Base-by-base conservation (phyloP, 257 asterid genomes). In the Fraxinus quadrangulata region DNA sequence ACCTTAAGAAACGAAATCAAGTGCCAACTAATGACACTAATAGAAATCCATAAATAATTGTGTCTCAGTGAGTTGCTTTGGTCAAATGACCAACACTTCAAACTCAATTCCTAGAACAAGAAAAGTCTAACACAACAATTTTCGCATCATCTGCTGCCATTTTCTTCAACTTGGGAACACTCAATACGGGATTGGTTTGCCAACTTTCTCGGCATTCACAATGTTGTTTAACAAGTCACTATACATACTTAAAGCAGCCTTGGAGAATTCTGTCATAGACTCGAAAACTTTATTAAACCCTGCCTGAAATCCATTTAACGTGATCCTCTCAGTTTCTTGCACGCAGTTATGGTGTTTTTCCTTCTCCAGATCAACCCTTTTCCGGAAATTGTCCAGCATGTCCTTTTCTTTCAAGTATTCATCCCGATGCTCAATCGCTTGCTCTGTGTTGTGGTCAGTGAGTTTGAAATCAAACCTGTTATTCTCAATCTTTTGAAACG, bases 11-110 rank as follows among this genome's bases (percentile, higher is more conserved):
- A 56, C 4, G 13, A 56, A 70, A 11, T 26, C 51, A 21, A 78
- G 66, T 65, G 75, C 56, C 70, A 42, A 74, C 65, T 63, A 42
- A 9, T 70, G 21, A 79, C 76, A 28, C 47, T 63, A 70, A 75
- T 66, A 9, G 67, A 59, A 75, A 81, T 84, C 71, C 81, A 75
- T 73, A 73, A 40, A 67, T 65, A 75, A 67, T 42, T 51, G 78
- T 65, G 90, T 84, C 97, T 87, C 94, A 89, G 97, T 94, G 85
- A 89, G 97, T 75, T 88, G 94, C 98, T 92, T 92, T 63, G 89
- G 82, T 86, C 78, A 45, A 66, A 84, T 85, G 79, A 85, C 86
- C 89, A 88, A 75, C 79, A 84, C 31, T 31, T 0, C 61, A 26
- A 63, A 82, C 70, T 71, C 73, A 72, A 79, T 76, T 23, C 81